A percentile compares a stretch with the other conserved stretches of the same genome.
phyloP scores from a whole-genome alignment of 768 basidiomycete genomes.

The Punctularia strigosozonata region DNA sequence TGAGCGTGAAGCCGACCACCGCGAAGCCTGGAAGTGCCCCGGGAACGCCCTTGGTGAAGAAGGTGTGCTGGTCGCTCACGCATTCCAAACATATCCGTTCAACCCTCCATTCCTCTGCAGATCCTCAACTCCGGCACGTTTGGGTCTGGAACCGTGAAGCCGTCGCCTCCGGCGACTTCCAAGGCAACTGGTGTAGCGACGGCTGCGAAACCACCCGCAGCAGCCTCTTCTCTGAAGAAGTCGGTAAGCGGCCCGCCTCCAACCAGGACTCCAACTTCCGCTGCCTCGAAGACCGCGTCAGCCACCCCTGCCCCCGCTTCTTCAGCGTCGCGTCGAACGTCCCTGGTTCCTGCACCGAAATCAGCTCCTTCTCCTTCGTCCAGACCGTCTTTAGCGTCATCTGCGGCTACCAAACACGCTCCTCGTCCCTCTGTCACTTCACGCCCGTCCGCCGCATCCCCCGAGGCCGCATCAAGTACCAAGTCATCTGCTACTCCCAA shows the following conservation, averaged over 20 bases:
- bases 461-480: slow-evolving; percentile 31
- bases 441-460: slow-evolving; percentile 45
- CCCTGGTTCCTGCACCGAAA: slow-evolving; percentile 8
- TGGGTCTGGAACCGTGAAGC: slow-evolving; percentile 42
- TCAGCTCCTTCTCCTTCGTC: slow-evolving; percentile 9
- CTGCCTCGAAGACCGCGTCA: slow-evolving; percentile 24
- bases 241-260: slow-evolving; percentile 5
- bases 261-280: slow-evolving; percentile 20
- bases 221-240: slow-evolving; percentile 6
- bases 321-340: slow-evolving; percentile 6
- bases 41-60: slow-evolving; percentile 52
- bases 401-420: slow-evolving; percentile 11
- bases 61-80: slow-evolving; percentile 30
- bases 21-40: slow-evolving; percentile 23
- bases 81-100: slow-evolving; percentile 14
- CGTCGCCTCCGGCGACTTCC: slow-evolving; percentile 21
- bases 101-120: slow-evolving; percentile 25
- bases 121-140: slow-evolving; percentile 57
- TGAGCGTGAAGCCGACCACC: too few relatives aligned
- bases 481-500: slow-evolving; percentile 24
- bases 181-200: slow-evolving; percentile 17
- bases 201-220: slow-evolving; percentile 7
- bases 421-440: slow-evolving; percentile 21
- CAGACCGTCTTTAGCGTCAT: slow-evolving; percentile 9
- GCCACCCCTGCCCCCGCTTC: slow-evolving; percentile 12